Percentiles rank a stretch among this genome's conserved stretches.
phyloP scores from a whole-genome alignment of 2,329 filamentous ascomycete species.

The Plenodomus lindquistii region DNA sequence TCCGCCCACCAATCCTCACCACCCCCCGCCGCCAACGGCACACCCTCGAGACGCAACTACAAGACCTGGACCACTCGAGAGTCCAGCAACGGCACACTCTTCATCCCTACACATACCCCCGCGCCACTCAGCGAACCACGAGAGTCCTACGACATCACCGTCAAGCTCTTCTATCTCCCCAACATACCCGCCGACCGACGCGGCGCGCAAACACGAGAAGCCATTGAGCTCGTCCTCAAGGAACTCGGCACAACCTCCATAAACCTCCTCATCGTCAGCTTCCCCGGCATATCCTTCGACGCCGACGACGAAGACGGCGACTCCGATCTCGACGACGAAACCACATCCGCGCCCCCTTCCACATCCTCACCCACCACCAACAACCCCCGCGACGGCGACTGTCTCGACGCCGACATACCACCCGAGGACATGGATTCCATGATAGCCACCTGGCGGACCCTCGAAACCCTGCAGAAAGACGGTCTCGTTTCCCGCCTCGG shows the following conservation, averaged over 20 bases:
- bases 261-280: constrained; percentile 89
- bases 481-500: constrained; percentile 78
- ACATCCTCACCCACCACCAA: constrained; percentile 14
- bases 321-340: constrained; percentile 61
- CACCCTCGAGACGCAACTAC: constrained; percentile 47
- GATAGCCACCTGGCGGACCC: constrained; percentile 68
- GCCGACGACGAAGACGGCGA: constrained; percentile 85
- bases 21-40: constrained; percentile 33
- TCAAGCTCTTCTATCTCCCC: constrained; percentile 92
- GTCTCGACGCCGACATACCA: constrained; percentile 34
- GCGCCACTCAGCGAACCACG: constrained; percentile 79
- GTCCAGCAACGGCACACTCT: constrained; percentile 55
- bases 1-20: constrained; percentile 68
- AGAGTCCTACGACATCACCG: constrained; percentile 87
- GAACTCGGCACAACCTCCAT: constrained; percentile 76
- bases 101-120: constrained; percentile 73
- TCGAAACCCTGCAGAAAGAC: constrained; percentile 73
- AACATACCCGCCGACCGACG: constrained; percentile 67
- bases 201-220: constrained; percentile 72
- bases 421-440: constrained; percentile 62
- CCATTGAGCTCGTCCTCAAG: constrained; percentile 76
- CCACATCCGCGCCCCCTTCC: constrained; percentile 22
- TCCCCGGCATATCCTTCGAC: constrained; percentile 91
- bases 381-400: constrained; percentile 51
- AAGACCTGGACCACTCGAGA: constrained; percentile 68